These are phyloP conservation scores for Davidsoniella neocaledoniae DNA, from an alignment of 2,329 filamentous ascomycete genomes.

Conservation along the genomic window DNA sequence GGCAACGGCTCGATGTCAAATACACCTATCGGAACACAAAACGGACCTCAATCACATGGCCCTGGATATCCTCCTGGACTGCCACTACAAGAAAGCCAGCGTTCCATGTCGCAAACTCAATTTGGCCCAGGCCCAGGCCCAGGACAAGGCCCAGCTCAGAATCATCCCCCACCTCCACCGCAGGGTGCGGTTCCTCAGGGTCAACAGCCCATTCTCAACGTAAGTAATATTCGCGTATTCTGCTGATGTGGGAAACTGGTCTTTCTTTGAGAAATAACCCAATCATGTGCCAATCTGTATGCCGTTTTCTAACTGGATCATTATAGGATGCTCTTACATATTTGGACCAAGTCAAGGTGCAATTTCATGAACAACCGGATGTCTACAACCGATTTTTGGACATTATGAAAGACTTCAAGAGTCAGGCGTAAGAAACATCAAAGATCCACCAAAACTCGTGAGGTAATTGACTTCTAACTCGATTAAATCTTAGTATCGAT, in stretches of 20 bases:
- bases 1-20: slow-evolving; percentile 31
- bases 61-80: slow-evolving; percentile 1
- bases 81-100: slow-evolving; percentile 25
- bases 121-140: slow-evolving; percentile 7
- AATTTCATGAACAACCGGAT: slow-evolving; percentile 91
- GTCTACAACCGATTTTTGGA: slow-evolving; percentile 95
- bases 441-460: neutral
- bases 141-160: slow-evolving; percentile 8
- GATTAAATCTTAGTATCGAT: slow-evolving; percentile 43
- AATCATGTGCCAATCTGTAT: neutral
- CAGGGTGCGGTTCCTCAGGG: slow-evolving; percentile 25
- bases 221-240: slow-evolving; percentile 21
- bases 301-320: neutral
- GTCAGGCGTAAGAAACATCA: slow-evolving; percentile 53
- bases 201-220: slow-evolving; percentile 33
- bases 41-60: slow-evolving; percentile 28
- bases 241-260: too few relatives aligned
- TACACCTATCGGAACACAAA: slow-evolving; percentile 37
- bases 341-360: slow-evolving; percentile 94
- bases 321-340: slow-evolving; percentile 66
- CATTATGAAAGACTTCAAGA: slow-evolving; percentile 99
- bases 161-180: slow-evolving; percentile 22
- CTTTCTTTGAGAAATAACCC: too few relatives aligned
- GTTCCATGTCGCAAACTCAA: slow-evolving; percentile 11
- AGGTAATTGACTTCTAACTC: neutral